phyloP scores from a whole-genome alignment of 768 basidiomycete species.

The Tulasnella sp. region DNA sequence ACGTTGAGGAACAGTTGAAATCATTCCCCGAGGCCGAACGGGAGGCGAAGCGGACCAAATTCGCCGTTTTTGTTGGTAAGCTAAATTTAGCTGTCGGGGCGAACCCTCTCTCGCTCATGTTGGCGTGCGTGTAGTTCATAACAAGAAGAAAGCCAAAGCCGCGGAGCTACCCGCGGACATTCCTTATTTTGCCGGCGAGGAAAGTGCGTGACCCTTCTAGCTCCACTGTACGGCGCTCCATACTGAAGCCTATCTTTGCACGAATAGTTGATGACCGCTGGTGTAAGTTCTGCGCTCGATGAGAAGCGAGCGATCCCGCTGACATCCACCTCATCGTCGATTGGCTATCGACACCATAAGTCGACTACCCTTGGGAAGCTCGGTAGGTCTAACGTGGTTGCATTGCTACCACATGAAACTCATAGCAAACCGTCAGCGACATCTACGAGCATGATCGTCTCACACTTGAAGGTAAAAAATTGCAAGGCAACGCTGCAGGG shows the following conservation, averaged over 20 bases:
- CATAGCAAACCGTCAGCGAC: conserved; percentile 45
- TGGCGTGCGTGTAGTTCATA: conserved; percentile 55
- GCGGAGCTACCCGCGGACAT: conserved; percentile 65
- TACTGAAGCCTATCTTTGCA: conserved; percentile 24
- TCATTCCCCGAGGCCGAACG: conserved; percentile 67
- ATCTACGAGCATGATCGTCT: conserved; percentile 73
- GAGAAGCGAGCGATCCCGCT: background rate
- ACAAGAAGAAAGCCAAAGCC: conserved; percentile 85
- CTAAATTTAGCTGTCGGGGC: background rate
- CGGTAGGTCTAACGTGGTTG: conserved; percentile 46
- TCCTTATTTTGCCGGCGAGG: conserved; percentile 80
- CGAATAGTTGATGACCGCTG: conserved; percentile 20
- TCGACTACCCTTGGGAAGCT: conserved; percentile 84
- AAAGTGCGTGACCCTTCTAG: conserved; percentile 37
- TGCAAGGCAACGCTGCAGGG: conserved; percentile 9
- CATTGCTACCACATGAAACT: background rate
- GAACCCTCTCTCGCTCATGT: background rate
- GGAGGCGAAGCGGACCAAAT: conserved; percentile 69
- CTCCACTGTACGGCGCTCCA: background rate
- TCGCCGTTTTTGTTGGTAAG: conserved; percentile 79
- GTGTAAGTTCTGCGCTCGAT: conserved; percentile 15
- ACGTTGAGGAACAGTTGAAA: conserved; percentile 70
- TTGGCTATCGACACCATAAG: conserved; percentile 44
- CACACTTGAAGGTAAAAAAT: conserved; percentile 40
- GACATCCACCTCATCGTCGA: background rate